Evolutionary conservation across 768 basidiomycete genomes (phyloP).

Genomic region (Boletus pseudopeckii): DNA sequence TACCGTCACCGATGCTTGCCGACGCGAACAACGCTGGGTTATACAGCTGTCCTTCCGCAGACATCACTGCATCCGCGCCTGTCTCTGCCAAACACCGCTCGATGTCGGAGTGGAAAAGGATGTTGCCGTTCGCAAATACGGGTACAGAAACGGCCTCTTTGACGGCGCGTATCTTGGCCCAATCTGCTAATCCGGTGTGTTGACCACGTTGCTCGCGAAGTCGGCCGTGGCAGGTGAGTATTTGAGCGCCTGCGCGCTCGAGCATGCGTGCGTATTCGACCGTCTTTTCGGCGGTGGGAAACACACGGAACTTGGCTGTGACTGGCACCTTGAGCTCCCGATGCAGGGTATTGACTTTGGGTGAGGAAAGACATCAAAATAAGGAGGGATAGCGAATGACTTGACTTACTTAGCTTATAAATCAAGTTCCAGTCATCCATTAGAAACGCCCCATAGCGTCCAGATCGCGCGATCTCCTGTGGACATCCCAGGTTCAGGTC

Average conservation of each 20-base stretch:
- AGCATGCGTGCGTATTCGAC: slow-evolving; percentile 96
- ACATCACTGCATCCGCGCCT: slow-evolving; percentile 91
- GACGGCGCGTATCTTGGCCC: slow-evolving; percentile 86
- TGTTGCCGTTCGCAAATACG: slow-evolving; percentile 96
- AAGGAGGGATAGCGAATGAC: background rate
- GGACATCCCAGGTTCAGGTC: slow-evolving; percentile 95
- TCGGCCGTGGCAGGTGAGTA: slow-evolving; percentile 91
- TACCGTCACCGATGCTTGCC: slow-evolving; percentile 22
- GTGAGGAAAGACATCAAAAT: background rate
- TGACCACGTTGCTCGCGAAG: slow-evolving; percentile 90
- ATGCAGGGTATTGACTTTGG: slow-evolving; percentile 80
- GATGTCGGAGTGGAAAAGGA: slow-evolving; percentile 85
- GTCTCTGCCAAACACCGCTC: slow-evolving; percentile 75
- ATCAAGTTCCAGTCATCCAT: slow-evolving; percentile 96
- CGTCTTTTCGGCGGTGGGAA: slow-evolving; percentile 80
- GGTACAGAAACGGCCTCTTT: slow-evolving; percentile 88
- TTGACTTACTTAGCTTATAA: slow-evolving; percentile 62
- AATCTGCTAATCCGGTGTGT: slow-evolving; percentile 80
- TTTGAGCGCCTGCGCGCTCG: slow-evolving; percentile 91
- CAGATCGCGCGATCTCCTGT: slow-evolving; percentile 88
- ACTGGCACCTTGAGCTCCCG: slow-evolving; percentile 84
- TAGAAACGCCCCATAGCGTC: slow-evolving; percentile 85
- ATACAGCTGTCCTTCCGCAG: slow-evolving; percentile 91
- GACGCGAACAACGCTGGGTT: slow-evolving; percentile 77
- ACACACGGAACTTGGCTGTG: slow-evolving; percentile 94